Evolutionary conservation across 1,284 basidiomycete species (phyloP).

Genomic region (Ceratobasidium sp.): DNA sequence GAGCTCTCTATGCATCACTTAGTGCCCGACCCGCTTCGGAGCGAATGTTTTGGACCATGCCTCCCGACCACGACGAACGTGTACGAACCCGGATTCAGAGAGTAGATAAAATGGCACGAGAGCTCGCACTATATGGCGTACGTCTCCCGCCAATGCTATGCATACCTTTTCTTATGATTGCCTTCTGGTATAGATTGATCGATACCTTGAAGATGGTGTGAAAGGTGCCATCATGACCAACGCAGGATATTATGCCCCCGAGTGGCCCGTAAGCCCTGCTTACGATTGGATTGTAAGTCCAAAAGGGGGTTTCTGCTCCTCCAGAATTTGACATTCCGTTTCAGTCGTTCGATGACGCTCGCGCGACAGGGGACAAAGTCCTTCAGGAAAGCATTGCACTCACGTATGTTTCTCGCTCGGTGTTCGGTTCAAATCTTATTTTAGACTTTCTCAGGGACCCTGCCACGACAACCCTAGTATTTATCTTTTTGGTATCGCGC

Average conservation of each 20-base stretch:
- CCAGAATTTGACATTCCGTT: not conserved
- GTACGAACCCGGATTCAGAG: slow-evolving; percentile 41
- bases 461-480: slow-evolving; percentile 44
- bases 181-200: slow-evolving; percentile 36
- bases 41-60: slow-evolving; percentile 45
- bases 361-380: slow-evolving; percentile 42
- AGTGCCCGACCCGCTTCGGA: slow-evolving; percentile 37
- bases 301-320: too few species aligned
- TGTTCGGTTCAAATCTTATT: not conserved
- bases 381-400: slow-evolving; percentile 47
- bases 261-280: slow-evolving; percentile 32
- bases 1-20: slow-evolving; percentile 16
- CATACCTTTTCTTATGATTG: not conserved
- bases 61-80: slow-evolving; percentile 45
- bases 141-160: not conserved
- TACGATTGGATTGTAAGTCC: slow-evolving; percentile 36
- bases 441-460: slow-evolving; percentile 42
- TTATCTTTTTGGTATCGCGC: slow-evolving; percentile 45
- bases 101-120: slow-evolving; percentile 42
- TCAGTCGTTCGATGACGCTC: slow-evolving; percentile 43
- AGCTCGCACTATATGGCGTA: slow-evolving; percentile 43
- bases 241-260: slow-evolving; percentile 43
- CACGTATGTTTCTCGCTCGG: slow-evolving; percentile 36
- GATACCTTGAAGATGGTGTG: slow-evolving; percentile 40
- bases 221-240: slow-evolving; percentile 45